phyloP scores from a whole-genome alignment of 208 protist species.

The Leishmania aethiopica region DNA sequence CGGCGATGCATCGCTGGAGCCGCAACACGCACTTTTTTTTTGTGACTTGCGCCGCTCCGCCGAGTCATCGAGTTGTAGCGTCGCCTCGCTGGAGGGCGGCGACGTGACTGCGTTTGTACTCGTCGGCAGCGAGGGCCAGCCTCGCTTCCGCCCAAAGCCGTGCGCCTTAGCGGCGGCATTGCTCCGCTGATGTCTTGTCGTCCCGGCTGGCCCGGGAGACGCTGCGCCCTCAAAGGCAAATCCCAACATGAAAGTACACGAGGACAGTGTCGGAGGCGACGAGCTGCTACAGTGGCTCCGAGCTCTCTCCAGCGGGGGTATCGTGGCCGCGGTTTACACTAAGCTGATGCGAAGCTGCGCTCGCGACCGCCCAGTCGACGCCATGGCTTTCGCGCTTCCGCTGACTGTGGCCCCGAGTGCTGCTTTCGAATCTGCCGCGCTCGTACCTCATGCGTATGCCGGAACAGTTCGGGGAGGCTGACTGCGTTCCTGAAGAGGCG shows the following conservation, averaged over 20 bases:
- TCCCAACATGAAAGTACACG: constrained; percentile 1
- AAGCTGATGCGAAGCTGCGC: neutral
- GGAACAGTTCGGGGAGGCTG: neutral
- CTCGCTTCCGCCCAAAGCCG: neutral
- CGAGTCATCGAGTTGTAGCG: neutral
- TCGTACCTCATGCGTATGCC: neutral
- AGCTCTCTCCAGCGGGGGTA: neutral
- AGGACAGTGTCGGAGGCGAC: neutral
- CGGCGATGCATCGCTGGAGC: neutral
- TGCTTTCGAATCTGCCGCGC: neutral
- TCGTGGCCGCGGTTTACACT: neutral
- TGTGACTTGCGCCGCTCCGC: neutral
- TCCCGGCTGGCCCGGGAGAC: neutral
- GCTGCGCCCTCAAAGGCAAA: neutral
- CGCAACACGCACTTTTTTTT: neutral
- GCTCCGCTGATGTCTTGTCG: neutral
- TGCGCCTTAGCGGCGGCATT: neutral
- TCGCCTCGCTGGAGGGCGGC: neutral
- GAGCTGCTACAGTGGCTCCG: constrained; percentile 1
- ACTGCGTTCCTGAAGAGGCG: neutral
- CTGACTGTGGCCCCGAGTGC: neutral
- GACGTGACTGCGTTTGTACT: constrained; percentile 4
- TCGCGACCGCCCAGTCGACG: neutral
- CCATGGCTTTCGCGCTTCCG: neutral
- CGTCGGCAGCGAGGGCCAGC: neutral